Conservation (phyloP, 129 eudicot genomes). For the Calendula officinalis region DNA sequence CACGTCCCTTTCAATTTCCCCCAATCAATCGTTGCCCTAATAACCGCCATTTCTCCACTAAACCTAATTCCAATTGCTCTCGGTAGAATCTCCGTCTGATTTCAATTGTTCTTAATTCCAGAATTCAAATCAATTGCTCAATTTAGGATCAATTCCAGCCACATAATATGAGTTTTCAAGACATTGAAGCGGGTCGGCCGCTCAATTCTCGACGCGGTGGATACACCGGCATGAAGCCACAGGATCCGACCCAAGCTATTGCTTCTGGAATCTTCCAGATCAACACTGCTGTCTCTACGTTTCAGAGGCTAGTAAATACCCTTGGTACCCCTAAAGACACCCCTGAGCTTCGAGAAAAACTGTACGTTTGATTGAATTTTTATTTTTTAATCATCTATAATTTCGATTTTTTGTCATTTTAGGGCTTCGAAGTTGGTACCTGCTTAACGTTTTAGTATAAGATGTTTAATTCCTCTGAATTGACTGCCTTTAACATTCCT, state of each 20-base stretch:
- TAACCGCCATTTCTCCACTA: constrained; percentile 9
- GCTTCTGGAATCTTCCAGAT: constrained; percentile 94
- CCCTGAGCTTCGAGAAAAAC: constrained; percentile 86
- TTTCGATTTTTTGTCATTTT: neutral
- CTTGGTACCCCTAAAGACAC: constrained; percentile 89
- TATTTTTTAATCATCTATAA: neutral
- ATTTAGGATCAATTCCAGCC: constrained; percentile 3
- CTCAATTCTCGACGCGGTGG: constrained; percentile 38
- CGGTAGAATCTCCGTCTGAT: neutral
- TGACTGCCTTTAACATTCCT: neutral
- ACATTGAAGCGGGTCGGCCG: constrained; percentile 76
- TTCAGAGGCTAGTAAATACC: constrained; percentile 82
- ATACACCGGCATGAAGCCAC: constrained; percentile 35
- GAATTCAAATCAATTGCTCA: constrained; percentile 12
- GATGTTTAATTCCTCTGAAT: neutral
- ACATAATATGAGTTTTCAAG: constrained; percentile 67
- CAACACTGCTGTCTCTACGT: constrained; percentile 73
- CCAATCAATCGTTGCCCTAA: constrained; percentile 19
- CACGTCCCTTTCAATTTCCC: constrained; percentile 15
- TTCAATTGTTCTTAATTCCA: constrained; percentile 8
- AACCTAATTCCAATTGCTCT: neutral
- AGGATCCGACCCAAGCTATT: constrained; percentile 85
- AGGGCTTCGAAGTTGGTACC: neutral
- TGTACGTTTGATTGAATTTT: constrained; percentile 34
- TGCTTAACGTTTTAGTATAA: neutral